Base-by-base conservation (phyloP, 2,329 filamentous ascomycete species). In the Colletotrichum siamense region DNA sequence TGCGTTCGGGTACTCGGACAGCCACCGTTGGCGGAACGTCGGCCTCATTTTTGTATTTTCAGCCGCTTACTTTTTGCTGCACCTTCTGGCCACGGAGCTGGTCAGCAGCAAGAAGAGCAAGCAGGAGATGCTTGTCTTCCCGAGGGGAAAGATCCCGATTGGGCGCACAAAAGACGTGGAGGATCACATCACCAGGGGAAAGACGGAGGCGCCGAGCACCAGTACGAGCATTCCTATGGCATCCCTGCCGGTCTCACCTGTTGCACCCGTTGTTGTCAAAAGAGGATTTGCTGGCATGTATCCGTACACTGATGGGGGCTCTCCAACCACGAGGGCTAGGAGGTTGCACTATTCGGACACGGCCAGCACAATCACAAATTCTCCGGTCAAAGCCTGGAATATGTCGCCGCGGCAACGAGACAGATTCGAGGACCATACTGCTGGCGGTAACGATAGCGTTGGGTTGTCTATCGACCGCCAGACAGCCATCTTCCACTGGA, bases 401-500 rank as follows among this genome's bases (percentile, higher is more conserved):
- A 28, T 30, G 61, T 49, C 49, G 32, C 22, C 30, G 15, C 55
- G 61, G 22, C 63, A 69, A 28, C 49, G 24, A 36, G 34, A 39
- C n/a, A 32, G 13, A 6, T 18, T 13, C 5, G 63, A 39, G 3
- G 6, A 32, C 13, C 69, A n/a, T 16, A 30, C n/a, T 26, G n/a
- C 16, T 16, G 22, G 36, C 24, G 6, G 59, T 15, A 49, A 36
- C 15, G 22, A 76, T 12, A 15, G 26, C n/a, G 36, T 88, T 44
- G 69, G 34, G 2, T 16, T 73, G 24, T 64, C 52, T 5, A 88
- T 78, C 24, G 75, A 71, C 8, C 81, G 39, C 15, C 91, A 94
- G 80, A 92, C 91, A 16, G 90, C 92, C 26, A 90, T 94, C 72
- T 95, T 95, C 85, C 92, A 93, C 79, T 95, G 94, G 94, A 88